phyloP scores from a whole-genome alignment of 148 eudicot species.

The Vaccinium vitisidaea region DNA sequence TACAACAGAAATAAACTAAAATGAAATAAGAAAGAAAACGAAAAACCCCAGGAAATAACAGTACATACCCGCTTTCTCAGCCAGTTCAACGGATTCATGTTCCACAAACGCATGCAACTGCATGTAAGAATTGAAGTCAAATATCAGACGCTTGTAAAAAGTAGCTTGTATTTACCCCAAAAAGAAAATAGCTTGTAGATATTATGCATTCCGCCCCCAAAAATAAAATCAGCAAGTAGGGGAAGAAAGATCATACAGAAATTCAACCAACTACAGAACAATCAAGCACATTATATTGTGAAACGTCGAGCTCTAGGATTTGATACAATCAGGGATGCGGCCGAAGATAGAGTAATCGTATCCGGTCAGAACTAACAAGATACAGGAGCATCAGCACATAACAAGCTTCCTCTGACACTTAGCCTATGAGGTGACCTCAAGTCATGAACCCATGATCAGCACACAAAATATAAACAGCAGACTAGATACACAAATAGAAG shows the following conservation, averaged over 20 bases:
- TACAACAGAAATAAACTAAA: too few species aligned
- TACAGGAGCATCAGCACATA: neutral
- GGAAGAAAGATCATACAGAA: neutral
- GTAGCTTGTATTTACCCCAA: neutral
- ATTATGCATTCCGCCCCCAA: neutral
- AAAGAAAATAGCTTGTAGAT: neutral
- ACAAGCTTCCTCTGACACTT: neutral
- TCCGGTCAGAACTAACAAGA: neutral
- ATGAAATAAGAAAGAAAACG: too few species aligned
- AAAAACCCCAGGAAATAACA: too few species aligned
- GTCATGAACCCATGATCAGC: neutral
- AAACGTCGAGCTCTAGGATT: neutral
- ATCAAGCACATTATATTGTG: neutral
- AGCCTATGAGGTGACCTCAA: neutral
- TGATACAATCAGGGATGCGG: neutral
- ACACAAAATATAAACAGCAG: neutral
- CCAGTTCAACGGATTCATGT: slow-evolving; percentile 81
- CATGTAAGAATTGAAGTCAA: slow-evolving; percentile 20
- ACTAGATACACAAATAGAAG: neutral
- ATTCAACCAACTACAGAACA: neutral
- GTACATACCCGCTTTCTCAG: too few species aligned
- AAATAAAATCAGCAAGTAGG: neutral
- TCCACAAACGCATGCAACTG: slow-evolving; percentile 98
- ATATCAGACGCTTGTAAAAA: neutral
- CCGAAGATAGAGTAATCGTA: neutral